Evolutionary conservation across 202 grass and related monocot genomes (phyloP).

Genomic region (Eragrostis tef): DNA sequence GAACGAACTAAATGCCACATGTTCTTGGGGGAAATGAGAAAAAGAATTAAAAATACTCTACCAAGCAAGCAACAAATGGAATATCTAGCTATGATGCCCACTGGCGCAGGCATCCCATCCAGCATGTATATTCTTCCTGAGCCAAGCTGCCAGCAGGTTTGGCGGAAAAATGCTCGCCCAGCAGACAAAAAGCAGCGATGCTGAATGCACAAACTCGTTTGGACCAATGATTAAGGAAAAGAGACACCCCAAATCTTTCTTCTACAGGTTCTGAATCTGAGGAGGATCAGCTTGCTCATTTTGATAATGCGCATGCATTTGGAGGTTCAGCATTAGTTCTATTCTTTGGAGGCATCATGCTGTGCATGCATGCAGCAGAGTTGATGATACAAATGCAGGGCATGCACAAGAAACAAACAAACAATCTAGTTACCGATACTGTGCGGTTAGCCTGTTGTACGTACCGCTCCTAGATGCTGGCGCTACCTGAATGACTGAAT

Average conservation of each 20-base stretch:
- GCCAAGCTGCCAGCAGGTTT: conserved; percentile 34
- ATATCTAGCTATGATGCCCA: conserved; percentile 9
- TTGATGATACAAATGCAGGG: conserved; percentile 14
- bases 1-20: neutral
- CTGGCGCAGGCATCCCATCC: conserved; percentile 33
- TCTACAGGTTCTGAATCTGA: conserved; percentile 38
- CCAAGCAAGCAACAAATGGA: conserved; percentile 21
- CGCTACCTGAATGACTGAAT: conserved; percentile 24
- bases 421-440: conserved; percentile 55
- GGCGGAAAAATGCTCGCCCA: neutral
- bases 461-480: conserved; percentile 33
- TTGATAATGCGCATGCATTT: conserved; percentile 33
- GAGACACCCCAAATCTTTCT: conserved; percentile 34
- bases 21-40: neutral
- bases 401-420: conserved; percentile 52
- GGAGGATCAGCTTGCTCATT: conserved; percentile 30
- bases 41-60: neutral
- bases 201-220: conserved; percentile 36
- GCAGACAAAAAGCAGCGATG: conserved; percentile 5
- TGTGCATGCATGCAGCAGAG: neutral
- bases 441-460: conserved; percentile 27
- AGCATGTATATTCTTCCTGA: neutral
- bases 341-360: conserved; percentile 35
- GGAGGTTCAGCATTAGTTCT: neutral
- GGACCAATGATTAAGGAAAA: conserved; percentile 33